These are phyloP conservation scores for Aspergillus sp. DNA, from an alignment of 2,329 filamentous ascomycete species.

Conservation along the genomic window DNA sequence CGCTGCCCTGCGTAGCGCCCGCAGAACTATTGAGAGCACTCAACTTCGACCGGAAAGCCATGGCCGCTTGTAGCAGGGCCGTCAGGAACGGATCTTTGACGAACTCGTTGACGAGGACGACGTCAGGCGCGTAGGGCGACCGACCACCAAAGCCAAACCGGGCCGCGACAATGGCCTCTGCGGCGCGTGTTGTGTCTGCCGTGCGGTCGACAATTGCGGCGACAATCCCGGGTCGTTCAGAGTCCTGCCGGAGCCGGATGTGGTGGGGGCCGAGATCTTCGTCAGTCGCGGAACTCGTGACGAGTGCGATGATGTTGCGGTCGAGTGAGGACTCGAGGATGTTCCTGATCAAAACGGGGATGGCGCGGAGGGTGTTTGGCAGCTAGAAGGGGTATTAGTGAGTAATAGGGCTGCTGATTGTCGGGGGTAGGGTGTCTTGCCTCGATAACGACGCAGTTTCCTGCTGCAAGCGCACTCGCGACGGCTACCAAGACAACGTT, in stretches of 20 bases:
- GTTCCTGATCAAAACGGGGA: slow-evolving; percentile 15
- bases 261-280: too few species aligned
- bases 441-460: slow-evolving; percentile 44
- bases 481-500: slow-evolving; percentile 38
- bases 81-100: slow-evolving; percentile 47
- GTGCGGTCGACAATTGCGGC: slow-evolving; percentile 54
- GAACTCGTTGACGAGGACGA: slow-evolving; percentile 58
- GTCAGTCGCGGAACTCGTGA: too few species aligned
- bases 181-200: slow-evolving; percentile 46
- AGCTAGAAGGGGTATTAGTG: too few species aligned
- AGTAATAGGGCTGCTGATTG: too few species aligned
- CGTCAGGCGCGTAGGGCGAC: slow-evolving; percentile 53
- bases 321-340: slow-evolving; percentile 31
- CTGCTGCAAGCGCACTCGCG: slow-evolving; percentile 40
- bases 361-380: slow-evolving; percentile 14
- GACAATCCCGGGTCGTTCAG: too few species aligned
- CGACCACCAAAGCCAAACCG: slow-evolving; percentile 47
- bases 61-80: slow-evolving; percentile 32
- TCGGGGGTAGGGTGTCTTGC: slow-evolving; percentile 19
- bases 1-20: slow-evolving; percentile 14
- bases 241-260: too few species aligned
- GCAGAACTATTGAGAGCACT: slow-evolving; percentile 5
- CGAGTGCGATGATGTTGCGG: slow-evolving; percentile 42
- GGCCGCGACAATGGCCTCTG: slow-evolving; percentile 44
- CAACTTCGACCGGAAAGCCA: slow-evolving; percentile 9